Base-by-base conservation (phyloP, 805 yeast species). In the Lipomyces kockii region DNA sequence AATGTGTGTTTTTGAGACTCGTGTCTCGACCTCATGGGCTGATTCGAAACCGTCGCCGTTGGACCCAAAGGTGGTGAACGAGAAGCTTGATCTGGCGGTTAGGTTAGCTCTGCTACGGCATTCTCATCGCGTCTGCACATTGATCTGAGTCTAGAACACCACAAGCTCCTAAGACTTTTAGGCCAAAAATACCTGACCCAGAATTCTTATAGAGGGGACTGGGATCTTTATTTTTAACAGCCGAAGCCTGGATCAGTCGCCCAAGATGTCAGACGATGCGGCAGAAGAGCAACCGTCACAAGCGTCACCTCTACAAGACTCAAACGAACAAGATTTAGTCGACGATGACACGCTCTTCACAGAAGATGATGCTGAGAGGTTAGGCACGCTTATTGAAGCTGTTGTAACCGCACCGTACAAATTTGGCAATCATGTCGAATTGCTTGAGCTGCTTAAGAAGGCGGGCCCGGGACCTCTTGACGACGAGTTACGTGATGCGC, bases 321-420 rank as follows among this genome's bases (percentile, higher is more conserved):
- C 20, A 5, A 7, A 17, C 49, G n/a, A 6, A 8, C 49, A n/a
- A 17, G 49, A 20, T 25, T 6, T 3, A 25, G 60, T 25, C 35
- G 39, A 51, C 29, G 57, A 51, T 11, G 43, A 34, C 20, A 20
- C 39, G 7, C 22, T 22, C 51, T 67, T 68, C 14, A 68, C 67
- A 20, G 72, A 69, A 3, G 54, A 39, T 25, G 72, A 69, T 25
- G 69, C 67, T 0, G 72, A 68, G 20, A 34, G 64, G n/a, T 53
- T 69, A 14, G 72, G 69, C 8, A 53, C 27, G 2, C 52, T 69
- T 14, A n/a, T 68, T 11, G 72, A 68, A 14, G 20, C 63, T 5
- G 64, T 68, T 11, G 55, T 52, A 20, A 46, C 60, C 3, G 51
- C 46, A 4, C 66, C 65, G 20, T 65, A 69, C 56, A 60, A 62